Base-by-base conservation (phyloP, 345 rosid genomes). In the Brassica rapa region DNA sequence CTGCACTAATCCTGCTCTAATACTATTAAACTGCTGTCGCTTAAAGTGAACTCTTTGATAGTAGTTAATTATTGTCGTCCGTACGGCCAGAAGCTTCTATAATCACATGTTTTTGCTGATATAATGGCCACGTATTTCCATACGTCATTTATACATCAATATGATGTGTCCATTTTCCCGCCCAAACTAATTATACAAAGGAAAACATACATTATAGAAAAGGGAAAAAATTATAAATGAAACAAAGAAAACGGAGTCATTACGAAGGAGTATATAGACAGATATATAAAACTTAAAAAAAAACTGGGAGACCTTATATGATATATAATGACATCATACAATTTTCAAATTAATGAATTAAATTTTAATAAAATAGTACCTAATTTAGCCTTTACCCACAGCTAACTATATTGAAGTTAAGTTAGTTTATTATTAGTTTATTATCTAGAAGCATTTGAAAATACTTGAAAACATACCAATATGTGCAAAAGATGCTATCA, bases 41-140 rank as follows among this genome's bases (percentile, higher is more conserved):
- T 19, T 19, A 19, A 19, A 19, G 62, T 73, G 37, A 70, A 67
- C 49, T 21, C 57, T 78, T 78, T 5, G 68, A 66, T 57, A 78
- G 68, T 41, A 78, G 68, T 57, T 51, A 35, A 55, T 78, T 64
- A 49, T 64, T 68, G 49, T 55, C 27, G 23, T 62, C 82, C 71
- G 82, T 80, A 69, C 79, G 61, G 25, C 12, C 35, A 30, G 79
- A 74, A 80, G 79, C 71, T 80, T 74, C 82, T 35, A 49, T 79
- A 49, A 37, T 68, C 37, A 68, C 75, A 80, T 55, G 66, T 35
- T 12, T n/a, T 73, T 35, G 33, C 30, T 25, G 29, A 21, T 27
- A 39, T 25, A 23, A 62, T 11, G 27, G 33, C 71, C 19, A 68
- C 79, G 82, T 55, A 68, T 27, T 35, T 37, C 8, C 65, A 10